Percentiles rank a stretch among this genome's conserved stretches.
Evolutionary conservation across 306 rosid species (phyloP).

Genomic region (Cucurbita maxima): DNA sequence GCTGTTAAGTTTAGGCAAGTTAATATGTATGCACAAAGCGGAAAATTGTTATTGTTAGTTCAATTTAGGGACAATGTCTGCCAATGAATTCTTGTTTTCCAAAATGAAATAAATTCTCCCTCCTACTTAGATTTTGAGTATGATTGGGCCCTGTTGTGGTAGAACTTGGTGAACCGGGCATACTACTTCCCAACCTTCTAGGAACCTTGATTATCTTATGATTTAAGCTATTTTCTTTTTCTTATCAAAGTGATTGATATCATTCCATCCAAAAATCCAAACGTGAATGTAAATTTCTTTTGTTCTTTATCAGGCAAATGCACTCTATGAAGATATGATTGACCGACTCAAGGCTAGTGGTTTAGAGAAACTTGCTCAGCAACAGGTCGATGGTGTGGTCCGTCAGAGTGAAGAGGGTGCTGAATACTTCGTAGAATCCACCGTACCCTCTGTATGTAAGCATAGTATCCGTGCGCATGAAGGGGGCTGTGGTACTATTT

Average conservation of each 20-base stretch:
- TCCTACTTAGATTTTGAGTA: neutral
- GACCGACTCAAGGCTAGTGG: constrained; percentile 66
- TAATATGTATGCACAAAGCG: neutral
- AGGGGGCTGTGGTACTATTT: constrained; percentile 80
- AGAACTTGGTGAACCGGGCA: too few relatives aligned
- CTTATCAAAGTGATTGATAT: too few relatives aligned
- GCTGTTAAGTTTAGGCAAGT: neutral
- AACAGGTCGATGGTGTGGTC: constrained; percentile 96
- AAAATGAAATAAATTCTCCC: neutral
- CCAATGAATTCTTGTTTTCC: neutral
- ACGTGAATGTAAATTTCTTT: neutral
- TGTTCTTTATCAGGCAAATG: constrained; percentile 53
- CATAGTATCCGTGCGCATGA: constrained; percentile 69
- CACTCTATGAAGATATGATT: constrained; percentile 77
- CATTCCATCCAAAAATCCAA: neutral
- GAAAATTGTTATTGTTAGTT: neutral
- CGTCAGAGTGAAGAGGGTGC: constrained; percentile 96
- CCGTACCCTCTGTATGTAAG: constrained; percentile 58
- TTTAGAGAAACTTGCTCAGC: constrained; percentile 77
- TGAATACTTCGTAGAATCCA: constrained; percentile 64
- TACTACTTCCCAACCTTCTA: too few relatives aligned
- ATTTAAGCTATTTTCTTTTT: too few relatives aligned
- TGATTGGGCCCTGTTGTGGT: too few relatives aligned
- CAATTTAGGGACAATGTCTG: neutral
- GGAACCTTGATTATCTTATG: too few relatives aligned